Evolutionary conservation across 768 basidiomycete species (phyloP).

Genomic region (Boletus patriciae): DNA sequence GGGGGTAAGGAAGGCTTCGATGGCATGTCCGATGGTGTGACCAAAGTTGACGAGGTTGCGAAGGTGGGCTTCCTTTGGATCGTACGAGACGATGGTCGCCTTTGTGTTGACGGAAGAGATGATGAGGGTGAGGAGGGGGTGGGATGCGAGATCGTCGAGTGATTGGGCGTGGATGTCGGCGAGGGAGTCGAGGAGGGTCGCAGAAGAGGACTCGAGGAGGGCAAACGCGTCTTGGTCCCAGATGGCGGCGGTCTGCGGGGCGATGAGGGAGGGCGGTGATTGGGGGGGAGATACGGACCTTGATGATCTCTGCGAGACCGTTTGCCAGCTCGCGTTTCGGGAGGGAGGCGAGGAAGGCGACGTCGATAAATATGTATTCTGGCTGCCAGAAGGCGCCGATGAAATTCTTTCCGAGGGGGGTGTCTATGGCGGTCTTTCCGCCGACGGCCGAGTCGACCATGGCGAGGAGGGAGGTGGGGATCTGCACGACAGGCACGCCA

Average conservation of each 20-base stretch:
- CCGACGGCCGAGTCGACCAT: slow-evolving; percentile 99
- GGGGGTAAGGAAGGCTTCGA: slow-evolving; percentile 94
- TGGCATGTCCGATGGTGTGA: slow-evolving; percentile 97
- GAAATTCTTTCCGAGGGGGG: slow-evolving; percentile 96
- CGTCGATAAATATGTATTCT: slow-evolving; percentile 95
- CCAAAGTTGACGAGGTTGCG: slow-evolving; percentile 99
- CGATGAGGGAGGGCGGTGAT: slow-evolving; percentile 1
- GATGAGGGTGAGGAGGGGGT: slow-evolving; percentile 88
- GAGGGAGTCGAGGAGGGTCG: slow-evolving; percentile 85
- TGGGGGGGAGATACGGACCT: slow-evolving; percentile 52
- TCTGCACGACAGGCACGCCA: slow-evolving; percentile 91
- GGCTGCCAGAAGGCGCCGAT: slow-evolving; percentile 99
- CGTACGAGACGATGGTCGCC: slow-evolving; percentile 94
- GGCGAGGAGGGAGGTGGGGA: slow-evolving; percentile 93
- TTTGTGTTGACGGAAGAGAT: slow-evolving; percentile 93
- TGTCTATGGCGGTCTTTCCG: slow-evolving; percentile 99
- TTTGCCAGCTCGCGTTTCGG: slow-evolving; percentile 95
- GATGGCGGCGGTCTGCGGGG: slow-evolving; percentile 89
- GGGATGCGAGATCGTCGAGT: slow-evolving; percentile 73
- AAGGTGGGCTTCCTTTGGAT: slow-evolving; percentile 94
- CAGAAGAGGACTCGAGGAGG: slow-evolving; percentile 80
- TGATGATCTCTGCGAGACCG: slow-evolving; percentile 98
- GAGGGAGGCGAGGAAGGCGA: slow-evolving; percentile 91
- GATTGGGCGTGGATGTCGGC: slow-evolving; percentile 49
- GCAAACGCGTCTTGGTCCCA: slow-evolving; percentile 93